Evolutionary conservation across 2,329 filamentous ascomycete genomes (phyloP), one percentile per base, ranked within the genome.

Genomic region (Periglandula ipomoeae): DNA sequence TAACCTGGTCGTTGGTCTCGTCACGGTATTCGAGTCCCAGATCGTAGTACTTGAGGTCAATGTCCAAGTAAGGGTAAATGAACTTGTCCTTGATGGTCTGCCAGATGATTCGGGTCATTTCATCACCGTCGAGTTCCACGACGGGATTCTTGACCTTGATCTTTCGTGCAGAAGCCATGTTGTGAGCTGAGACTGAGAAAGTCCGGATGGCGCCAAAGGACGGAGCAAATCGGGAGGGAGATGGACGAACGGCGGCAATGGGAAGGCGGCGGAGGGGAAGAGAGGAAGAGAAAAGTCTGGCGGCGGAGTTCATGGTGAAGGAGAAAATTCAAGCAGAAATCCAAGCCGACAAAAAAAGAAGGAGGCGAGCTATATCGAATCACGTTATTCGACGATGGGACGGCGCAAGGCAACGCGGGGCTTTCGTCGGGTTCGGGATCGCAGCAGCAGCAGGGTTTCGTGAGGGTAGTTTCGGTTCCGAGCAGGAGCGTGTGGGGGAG

Each of bases 31-130:
- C 83, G 56, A 97, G 81, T 53, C 93, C 93, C 60, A 95, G 72
- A 66, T 95, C 89, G 71, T 95, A 95, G 81, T 95, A 95, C 78
- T 98, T 97, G 65, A 98, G 83, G 71, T 97, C 91, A 68, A 98
- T 82, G 69, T 96, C 90, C 59, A 98, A 85, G 74, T 93, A 96
- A 49, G 90, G 90, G 73, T 85, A 78, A 72, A 96, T 96, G 76
- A 96, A 91, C 79, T 94, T 95, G 74, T 97, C 87, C 81, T 96
- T 96, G 81, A 98, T 98, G 70, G 87, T 84, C 76, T 96, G 78
- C 93, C 93, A 98, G 76, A 98, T 98, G 69, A 98, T 90, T 63
- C 93, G 81, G 61, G 93, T 98, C 93, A 97, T 97, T 84, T 89
- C 82, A 61, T 85, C 82, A 64, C 91, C 91, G 68, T 97, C 91